phyloP scores from a whole-genome alignment of 805 yeast genomes.

The Starmerella floricola region DNA sequence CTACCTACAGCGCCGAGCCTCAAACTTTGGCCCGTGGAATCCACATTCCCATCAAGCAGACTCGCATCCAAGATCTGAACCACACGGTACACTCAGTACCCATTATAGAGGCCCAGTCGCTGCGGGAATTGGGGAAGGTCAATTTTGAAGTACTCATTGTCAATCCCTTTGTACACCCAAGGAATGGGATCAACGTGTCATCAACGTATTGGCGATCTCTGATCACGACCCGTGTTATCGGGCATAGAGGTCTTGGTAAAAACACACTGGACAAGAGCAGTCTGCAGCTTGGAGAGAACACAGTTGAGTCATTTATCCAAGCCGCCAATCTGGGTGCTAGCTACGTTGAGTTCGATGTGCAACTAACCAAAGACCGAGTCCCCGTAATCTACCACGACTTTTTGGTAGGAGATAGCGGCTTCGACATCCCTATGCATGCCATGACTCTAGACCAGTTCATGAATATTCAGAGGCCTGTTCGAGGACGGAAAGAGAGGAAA shows the following conservation, averaged over 20 bases:
- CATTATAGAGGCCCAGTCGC: conserved; percentile 54
- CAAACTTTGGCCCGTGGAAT: conserved; percentile 69
- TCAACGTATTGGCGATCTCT: conserved; percentile 86
- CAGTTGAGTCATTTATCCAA: conserved; percentile 87
- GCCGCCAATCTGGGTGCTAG: conserved; percentile 95
- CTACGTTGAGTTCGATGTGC: conserved; percentile 94
- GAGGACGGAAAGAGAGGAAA: conserved; percentile 7
- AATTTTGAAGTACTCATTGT: conserved; percentile 64
- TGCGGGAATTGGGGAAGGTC: conserved; percentile 66
- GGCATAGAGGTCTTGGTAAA: conserved; percentile 92
- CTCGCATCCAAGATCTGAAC: conserved; percentile 47
- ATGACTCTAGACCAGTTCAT: conserved; percentile 76
- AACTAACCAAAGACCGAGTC: conserved; percentile 75
- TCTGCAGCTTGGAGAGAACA: conserved; percentile 87
- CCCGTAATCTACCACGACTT: conserved; percentile 95
- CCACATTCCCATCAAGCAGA: conserved; percentile 44
- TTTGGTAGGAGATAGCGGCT: conserved; percentile 87
- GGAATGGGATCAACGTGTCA: conserved; percentile 49
- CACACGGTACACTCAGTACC: conserved; percentile 54
- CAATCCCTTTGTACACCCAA: conserved; percentile 59
- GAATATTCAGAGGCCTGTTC: conserved; percentile 21
- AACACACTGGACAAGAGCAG: conserved; percentile 60
- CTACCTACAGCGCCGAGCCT: conserved; percentile 47
- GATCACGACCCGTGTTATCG: conserved; percentile 81
- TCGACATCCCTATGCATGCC: conserved; percentile 91